phyloP scores from a whole-genome alignment of 106 monocot genomes.

The Dendrobium nobile region DNA sequence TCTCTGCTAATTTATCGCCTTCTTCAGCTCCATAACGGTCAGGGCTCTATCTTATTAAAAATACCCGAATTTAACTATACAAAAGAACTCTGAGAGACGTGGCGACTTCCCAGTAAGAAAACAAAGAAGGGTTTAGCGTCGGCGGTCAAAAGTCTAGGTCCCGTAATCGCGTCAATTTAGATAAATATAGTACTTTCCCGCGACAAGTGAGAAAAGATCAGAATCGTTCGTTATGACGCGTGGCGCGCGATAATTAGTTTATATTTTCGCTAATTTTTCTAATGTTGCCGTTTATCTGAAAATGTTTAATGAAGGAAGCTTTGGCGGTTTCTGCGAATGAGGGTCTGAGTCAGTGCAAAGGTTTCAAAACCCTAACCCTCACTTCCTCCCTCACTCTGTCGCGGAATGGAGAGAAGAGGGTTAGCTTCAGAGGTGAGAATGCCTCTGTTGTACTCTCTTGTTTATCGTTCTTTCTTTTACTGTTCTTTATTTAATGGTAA shows the following conservation, averaged over 20 bases:
- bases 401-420: not conserved
- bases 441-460: not conserved
- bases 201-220: not conserved
- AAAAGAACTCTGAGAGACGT: no score
- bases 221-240: not conserved
- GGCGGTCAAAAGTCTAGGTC: no score
- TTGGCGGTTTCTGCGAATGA: no score
- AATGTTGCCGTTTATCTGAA: not conserved
- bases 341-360: not conserved
- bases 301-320: no score
- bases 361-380: not conserved
- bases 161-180: no score
- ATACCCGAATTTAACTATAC: no score
- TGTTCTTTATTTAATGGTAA: not conserved
- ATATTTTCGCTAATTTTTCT: not conserved
- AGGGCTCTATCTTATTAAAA: no score
- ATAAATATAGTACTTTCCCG: no score
- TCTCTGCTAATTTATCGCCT: no score
- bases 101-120: no score
- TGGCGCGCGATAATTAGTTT: not conserved
- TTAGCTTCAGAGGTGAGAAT: not conserved
- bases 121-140: no score
- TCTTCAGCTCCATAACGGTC: no score
- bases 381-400: not conserved
- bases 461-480: not conserved